A percentile compares a stretch with the other conserved stretches of the same genome.
These are phyloP conservation scores for Colletotrichum melonis DNA, from an alignment of 2,329 filamentous ascomycete species.

Conservation along the genomic window DNA sequence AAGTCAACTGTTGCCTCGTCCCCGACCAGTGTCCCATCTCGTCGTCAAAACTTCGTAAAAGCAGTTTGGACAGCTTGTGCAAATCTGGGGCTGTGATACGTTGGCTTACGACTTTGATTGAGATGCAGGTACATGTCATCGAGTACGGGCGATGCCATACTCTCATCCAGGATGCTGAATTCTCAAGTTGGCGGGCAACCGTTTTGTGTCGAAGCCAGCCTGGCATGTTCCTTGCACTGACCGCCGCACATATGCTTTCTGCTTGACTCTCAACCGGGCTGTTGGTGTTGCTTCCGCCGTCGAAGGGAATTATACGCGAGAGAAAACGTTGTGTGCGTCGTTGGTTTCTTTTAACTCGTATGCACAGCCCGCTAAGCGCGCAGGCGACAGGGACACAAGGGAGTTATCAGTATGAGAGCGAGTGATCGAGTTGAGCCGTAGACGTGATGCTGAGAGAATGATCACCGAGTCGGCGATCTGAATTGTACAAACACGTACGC, in stretches of 20 bases:
- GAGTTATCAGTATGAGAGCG: neutral
- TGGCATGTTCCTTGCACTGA: neutral
- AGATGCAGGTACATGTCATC: constrained; percentile 4
- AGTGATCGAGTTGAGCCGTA: neutral
- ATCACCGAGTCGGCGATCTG: neutral
- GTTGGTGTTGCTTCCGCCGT: neutral
- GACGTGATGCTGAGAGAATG: neutral
- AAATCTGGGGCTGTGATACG: constrained; percentile 15
- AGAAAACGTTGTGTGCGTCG: neutral
- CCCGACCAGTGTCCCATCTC: neutral
- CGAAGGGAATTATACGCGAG: constrained; percentile 14
- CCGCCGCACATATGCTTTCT: neutral
- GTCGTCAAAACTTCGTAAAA: constrained; percentile 1
- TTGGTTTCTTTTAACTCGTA: neutral
- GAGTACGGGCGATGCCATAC: constrained; percentile 5
- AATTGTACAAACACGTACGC: neutral
- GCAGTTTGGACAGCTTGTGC: neutral
- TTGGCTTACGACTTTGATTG: constrained; percentile 9
- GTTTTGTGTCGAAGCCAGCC: neutral
- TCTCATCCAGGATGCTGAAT: neutral
- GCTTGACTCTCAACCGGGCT: neutral
- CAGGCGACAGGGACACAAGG: neutral
- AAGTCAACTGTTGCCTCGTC: neutral
- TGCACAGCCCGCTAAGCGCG: neutral
- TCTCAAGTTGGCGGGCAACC: neutral